Evolutionary conservation across 2,329 filamentous ascomycete species (phyloP), one percentile per base, ranked within the genome.

Genomic region (Ophiostoma ulmi): DNA sequence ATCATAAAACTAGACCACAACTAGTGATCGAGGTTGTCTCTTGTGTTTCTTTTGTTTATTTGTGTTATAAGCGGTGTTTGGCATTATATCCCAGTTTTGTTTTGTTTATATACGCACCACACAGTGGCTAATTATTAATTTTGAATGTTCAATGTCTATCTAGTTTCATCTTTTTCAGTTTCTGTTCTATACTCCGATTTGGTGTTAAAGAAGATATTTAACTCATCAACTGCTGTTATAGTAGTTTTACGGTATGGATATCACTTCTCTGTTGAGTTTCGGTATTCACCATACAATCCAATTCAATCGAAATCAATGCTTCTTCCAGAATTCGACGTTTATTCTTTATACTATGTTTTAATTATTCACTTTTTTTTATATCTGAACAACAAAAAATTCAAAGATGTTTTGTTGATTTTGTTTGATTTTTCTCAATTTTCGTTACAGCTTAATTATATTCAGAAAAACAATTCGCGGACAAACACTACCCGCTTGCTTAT

Each of bases 1-100:
- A 14, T 20, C 4, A 26, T 48, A 2, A 1, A 39, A 39, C 38
- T 39, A 39, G 38, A 39, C 38, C 6, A 10, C 1, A 13, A 11
- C 38, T 10, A 39, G 2, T 39, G 20, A 6, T 61, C 3, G 3
- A 31, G 31, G 3, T 31, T 38, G 17, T 17, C 11, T 22, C 20
- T 10, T 39, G 4, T 31, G 4, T 67, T 67, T 22, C n/a, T 6
- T 67, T 44, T 41, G 36, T 26, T 39, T 38, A 8, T 7, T 48
- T 39, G 8, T 39, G 38, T n/a, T 55, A 22, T 55, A 55, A 20
- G 41, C 63, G 48, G 64, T 3, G 63, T 67, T 65, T 39, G 61
- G 61, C 61, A n/a, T 39, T 65, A 65, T 65, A 65, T 65, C 61
- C 61, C 35, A 17, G 31, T 13, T 20, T 26, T 26, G n/a, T 58